Percentiles rank a stretch among this genome's conserved stretches.
phyloP scores from a whole-genome alignment of 805 yeast genomes.

The Vanderwaltozyma verrucispora region DNA sequence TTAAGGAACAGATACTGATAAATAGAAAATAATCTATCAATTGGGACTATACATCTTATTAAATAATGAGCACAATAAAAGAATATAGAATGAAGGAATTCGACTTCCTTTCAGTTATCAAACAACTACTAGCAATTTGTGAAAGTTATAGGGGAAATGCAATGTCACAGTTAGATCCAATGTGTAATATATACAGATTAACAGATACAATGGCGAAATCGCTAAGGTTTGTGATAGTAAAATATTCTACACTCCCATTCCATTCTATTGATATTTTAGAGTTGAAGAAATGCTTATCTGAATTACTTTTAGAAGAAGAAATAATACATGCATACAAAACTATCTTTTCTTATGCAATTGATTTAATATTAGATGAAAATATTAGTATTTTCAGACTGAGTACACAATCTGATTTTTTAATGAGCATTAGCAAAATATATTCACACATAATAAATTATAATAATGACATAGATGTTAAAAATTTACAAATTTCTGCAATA shows the following conservation, averaged over 20 bases:
- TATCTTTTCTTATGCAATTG: neutral
- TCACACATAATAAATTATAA: neutral
- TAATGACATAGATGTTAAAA: too few species aligned
- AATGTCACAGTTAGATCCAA: slow-evolving; percentile 5
- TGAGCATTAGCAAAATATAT: neutral
- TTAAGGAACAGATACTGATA: too few species aligned
- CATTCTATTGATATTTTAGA: neutral
- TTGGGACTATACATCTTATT: too few species aligned
- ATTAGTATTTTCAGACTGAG: neutral
- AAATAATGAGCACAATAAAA: neutral
- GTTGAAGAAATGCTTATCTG: neutral
- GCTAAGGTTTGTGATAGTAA: neutral
- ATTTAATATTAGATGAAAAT: slow-evolving; percentile 1
- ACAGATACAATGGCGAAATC: neutral
- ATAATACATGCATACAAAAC: neutral
- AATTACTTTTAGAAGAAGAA: neutral
- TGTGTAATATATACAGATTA: slow-evolving; percentile 1
- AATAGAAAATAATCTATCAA: too few species aligned
- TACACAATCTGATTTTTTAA: neutral
- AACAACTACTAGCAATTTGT: slow-evolving; percentile 4
- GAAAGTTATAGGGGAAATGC: slow-evolving; percentile 3
- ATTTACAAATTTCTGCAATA: neutral
- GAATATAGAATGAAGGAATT: neutral
- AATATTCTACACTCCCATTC: neutral
- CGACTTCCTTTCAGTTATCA: slow-evolving; percentile 1